These are phyloP conservation scores for Cercospora zeina DNA, from an alignment of 2,329 filamentous ascomycete species.

Conservation along the genomic window DNA sequence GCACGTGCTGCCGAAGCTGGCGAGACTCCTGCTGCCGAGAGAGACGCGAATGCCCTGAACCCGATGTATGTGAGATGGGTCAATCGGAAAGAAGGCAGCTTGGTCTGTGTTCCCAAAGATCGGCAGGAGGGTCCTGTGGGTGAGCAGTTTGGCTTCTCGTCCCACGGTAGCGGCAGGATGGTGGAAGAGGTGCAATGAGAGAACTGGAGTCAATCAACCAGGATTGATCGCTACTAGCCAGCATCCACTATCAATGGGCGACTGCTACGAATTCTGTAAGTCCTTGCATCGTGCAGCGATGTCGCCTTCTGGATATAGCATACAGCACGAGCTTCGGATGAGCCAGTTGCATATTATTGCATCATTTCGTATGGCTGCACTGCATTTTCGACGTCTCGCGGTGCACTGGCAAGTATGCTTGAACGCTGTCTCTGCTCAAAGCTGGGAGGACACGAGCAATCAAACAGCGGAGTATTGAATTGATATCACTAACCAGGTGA, in stretches of 20 bases:
- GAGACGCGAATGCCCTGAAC: constrained; percentile 40
- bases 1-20: constrained; percentile 45
- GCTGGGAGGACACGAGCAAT: neutral
- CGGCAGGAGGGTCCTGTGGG: constrained; percentile 16
- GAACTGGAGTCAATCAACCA: neutral
- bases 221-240: neutral
- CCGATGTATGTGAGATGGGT: constrained; percentile 70
- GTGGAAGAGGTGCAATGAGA: constrained; percentile 15
- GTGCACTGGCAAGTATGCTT: neutral
- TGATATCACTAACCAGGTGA: neutral
- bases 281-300: neutral
- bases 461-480: neutral
- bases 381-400: neutral
- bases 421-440: neutral
- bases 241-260: neutral
- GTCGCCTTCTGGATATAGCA: neutral
- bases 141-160: constrained; percentile 7
- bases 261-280: neutral
- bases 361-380: neutral
- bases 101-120: constrained; percentile 10
- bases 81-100: constrained; percentile 50
- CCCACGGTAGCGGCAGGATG: neutral
- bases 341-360: neutral
- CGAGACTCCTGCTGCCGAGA: constrained; percentile 52
- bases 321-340: neutral